Base-by-base conservation (phyloP, 768 basidiomycete species). In the Psilocybe sp. region DNA sequence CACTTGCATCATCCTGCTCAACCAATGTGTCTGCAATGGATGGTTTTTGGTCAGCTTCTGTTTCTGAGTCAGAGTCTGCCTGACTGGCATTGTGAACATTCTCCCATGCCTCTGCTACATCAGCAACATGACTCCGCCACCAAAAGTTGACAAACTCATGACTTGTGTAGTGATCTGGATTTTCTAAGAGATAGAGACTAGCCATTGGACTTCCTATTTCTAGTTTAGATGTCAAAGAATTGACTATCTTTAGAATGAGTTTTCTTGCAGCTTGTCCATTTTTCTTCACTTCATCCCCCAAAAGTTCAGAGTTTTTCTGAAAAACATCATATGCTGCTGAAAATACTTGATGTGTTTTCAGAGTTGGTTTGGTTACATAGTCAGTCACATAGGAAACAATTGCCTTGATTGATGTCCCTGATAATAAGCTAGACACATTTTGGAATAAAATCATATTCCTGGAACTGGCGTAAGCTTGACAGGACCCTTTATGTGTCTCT, bases 301-400 rank as follows among this genome's bases (percentile, higher is more conserved):
- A 16, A 6, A 63, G 46, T 15, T 68, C 60, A 15, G 52, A 14
- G 39, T 66, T 56, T 28, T 62, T 61, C 0, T 60, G 51, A 43
- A 67, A 63, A 0, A 69, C 49, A 9, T 59, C 47, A 11, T 52
- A 49, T 0, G 69, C 53, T 7, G 65, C 49, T 0, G 72, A 61
- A 59, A 76, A 74, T 20, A 73, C 61, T 12, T 57, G 58, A 55
- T 72, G 62, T 1, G 69, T 72, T 40, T 74, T 77, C 10, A 78
- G 51, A 1, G 57, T 38, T 0, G 60, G 40, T 53, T 78, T 78
- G 0, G 71, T 74, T 0, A 77, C 63, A 55, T 78, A 78, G 33
- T 78, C 72, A 3, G 73, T 63, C 0, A 74, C 62, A 59, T 75
- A 75, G 18, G 64, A 56, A 0, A 74, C 50, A 2, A 72, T 60